phyloP scores from a whole-genome alignment of 2,329 filamentous ascomycete species.

The Penicillium sp. region DNA sequence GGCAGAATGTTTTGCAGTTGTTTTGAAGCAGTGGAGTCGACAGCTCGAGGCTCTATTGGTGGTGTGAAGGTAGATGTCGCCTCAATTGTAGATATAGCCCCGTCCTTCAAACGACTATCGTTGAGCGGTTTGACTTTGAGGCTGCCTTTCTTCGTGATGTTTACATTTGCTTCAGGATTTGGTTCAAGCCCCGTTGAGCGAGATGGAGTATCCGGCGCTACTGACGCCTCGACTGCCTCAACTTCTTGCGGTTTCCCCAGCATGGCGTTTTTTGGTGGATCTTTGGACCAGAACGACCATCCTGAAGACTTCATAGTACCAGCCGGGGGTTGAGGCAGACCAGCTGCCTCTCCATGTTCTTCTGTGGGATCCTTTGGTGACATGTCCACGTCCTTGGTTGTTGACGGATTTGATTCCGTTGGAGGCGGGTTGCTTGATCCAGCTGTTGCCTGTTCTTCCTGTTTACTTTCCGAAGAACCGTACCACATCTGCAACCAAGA shows the following conservation, averaged over 20 bases:
- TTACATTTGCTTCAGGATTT: slow-evolving; percentile 24
- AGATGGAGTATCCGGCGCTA: slow-evolving; percentile 18
- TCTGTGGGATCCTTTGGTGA: slow-evolving; percentile 18
- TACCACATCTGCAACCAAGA: slow-evolving; percentile 50
- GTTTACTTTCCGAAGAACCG: slow-evolving; percentile 27
- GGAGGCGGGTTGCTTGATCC: slow-evolving; percentile 9
- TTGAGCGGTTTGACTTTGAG: slow-evolving; percentile 30
- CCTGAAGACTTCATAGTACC: slow-evolving; percentile 33
- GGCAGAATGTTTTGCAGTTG: slow-evolving; percentile 38
- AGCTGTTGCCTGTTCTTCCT: slow-evolving; percentile 23
- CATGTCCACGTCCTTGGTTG: slow-evolving; percentile 14
- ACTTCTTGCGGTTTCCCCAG: slow-evolving; percentile 26
- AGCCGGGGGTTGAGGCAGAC: slow-evolving; percentile 21
- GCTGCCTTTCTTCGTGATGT: slow-evolving; percentile 28
- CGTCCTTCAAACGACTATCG: slow-evolving; percentile 26
- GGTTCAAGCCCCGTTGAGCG: slow-evolving; percentile 18
- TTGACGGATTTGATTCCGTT: slow-evolving; percentile 8
- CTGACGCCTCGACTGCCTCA: slow-evolving; percentile 25
- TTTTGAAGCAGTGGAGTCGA: slow-evolving; percentile 35
- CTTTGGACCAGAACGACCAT: slow-evolving; percentile 46
- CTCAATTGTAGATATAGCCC: slow-evolving; percentile 17
- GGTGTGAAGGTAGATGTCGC: slow-evolving; percentile 15
- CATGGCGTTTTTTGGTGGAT: slow-evolving; percentile 28
- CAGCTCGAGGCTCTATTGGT: slow-evolving; percentile 24
- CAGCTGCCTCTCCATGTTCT: slow-evolving; percentile 22